These are phyloP conservation scores for Adansonia madagascariensis DNA, from an alignment of 441 rosid genomes.

Conservation along the genomic window DNA sequence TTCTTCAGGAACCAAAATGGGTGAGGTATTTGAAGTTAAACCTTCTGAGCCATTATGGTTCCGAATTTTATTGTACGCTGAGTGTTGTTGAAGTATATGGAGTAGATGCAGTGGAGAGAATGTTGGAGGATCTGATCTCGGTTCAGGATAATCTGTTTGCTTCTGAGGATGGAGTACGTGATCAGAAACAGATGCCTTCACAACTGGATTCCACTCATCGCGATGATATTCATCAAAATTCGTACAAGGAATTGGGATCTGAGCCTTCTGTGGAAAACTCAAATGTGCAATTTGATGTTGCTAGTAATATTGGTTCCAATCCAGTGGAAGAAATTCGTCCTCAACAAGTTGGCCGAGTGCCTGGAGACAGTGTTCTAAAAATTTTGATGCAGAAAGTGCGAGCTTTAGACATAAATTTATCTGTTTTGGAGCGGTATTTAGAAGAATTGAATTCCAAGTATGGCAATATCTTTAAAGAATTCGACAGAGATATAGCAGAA, in stretches of 20 bases:
- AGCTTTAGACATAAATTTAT: constrained; percentile 73
- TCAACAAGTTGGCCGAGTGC: constrained; percentile 86
- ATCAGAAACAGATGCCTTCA: constrained; percentile 36
- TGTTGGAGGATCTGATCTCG: constrained; percentile 89
- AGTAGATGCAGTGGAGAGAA: constrained; percentile 87
- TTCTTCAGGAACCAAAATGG: constrained; percentile 73
- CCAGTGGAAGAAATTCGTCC: constrained; percentile 70
- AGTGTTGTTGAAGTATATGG: constrained; percentile 84
- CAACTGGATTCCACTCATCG: constrained; percentile 41
- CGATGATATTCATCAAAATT: constrained; percentile 42
- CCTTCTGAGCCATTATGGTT: constrained; percentile 78
- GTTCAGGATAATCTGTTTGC: constrained; percentile 54
- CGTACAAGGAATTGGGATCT: constrained; percentile 38
- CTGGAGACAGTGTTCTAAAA: constrained; percentile 85
- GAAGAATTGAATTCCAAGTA: constrained; percentile 80
- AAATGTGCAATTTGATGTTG: constrained; percentile 42
- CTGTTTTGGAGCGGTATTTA: constrained; percentile 80
- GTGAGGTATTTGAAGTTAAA: constrained; percentile 79
- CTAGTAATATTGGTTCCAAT: constrained; percentile 40
- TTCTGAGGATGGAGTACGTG: constrained; percentile 46
- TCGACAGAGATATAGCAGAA: constrained; percentile 61
- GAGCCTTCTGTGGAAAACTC: constrained; percentile 37
- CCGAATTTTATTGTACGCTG: constrained; percentile 88
- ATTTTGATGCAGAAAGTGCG: constrained; percentile 89
- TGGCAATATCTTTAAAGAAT: constrained; percentile 63